Conservation (phyloP, 192 early-diverging fungal species). For the Coemansia erecta region DNA sequence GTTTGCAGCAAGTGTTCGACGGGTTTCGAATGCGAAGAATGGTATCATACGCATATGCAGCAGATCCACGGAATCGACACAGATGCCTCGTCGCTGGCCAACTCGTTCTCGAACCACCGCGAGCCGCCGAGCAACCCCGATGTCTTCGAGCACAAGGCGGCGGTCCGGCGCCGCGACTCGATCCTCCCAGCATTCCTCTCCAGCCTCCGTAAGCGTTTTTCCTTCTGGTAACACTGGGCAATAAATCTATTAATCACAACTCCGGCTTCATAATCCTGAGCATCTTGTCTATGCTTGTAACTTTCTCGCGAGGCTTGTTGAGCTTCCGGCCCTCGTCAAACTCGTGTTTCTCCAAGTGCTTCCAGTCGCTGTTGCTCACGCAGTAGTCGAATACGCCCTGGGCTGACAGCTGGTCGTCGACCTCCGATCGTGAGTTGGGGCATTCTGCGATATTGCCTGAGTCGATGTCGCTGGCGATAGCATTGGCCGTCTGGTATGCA, state of each 20-base stretch:
- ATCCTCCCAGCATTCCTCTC: conserved; percentile 27
- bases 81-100: background rate
- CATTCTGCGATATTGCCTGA: conserved; percentile 36
- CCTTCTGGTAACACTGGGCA: conserved; percentile 14
- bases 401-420: conserved; percentile 29
- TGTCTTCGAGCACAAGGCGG: background rate
- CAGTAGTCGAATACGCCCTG: conserved; percentile 26
- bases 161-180: conserved; percentile 13
- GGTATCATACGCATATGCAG: conserved; percentile 45
- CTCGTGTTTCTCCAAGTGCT: conserved; percentile 75
- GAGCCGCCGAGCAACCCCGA: background rate
- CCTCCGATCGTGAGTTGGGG: background rate
- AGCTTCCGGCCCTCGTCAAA: conserved; percentile 55
- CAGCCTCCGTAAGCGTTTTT: conserved; percentile 27
- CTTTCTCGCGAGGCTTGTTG: conserved; percentile 88
- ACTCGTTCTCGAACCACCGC: background rate
- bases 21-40: conserved; percentile 46
- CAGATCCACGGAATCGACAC: conserved; percentile 29
- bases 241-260: conserved; percentile 1
- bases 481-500: conserved; percentile 85
- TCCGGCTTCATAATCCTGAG: conserved; percentile 36
- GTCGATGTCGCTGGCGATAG: conserved; percentile 62
- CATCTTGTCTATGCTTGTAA: conserved; percentile 61
- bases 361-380: conserved; percentile 79
- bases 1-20: conserved; percentile 39